These are phyloP conservation scores for Metarhizium guizhouense DNA, from an alignment of 2,329 filamentous ascomycete genomes.

Conservation along the genomic window DNA sequence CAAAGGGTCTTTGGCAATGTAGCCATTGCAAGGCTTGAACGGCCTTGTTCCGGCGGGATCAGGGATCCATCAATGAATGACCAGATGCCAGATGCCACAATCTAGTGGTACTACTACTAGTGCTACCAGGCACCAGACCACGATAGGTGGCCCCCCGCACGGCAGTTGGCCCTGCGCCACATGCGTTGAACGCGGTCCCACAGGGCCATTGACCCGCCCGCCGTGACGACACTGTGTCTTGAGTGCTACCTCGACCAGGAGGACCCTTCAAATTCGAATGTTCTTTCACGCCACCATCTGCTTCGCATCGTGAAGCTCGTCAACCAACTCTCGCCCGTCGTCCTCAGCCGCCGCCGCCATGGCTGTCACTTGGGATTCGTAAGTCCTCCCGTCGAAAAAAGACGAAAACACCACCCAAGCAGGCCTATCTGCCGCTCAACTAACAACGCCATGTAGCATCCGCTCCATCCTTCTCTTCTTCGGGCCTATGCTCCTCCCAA, in stretches of 20 bases:
- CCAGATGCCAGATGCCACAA: too few relatives aligned
- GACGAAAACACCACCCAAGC: not conserved
- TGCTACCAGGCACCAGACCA: too few relatives aligned
- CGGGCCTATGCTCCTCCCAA: constrained; percentile 63
- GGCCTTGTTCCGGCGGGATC: too few relatives aligned
- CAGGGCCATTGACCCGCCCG: not conserved
- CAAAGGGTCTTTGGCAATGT: too few relatives aligned
- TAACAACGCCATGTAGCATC: constrained; percentile 27
- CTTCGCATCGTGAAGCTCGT: not conserved
- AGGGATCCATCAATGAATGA: too few relatives aligned
- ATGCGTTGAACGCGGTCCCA: too few relatives aligned
- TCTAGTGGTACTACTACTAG: too few relatives aligned
- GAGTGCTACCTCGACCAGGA: too few relatives aligned
- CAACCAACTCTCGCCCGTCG: not conserved
- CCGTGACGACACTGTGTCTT: not conserved
- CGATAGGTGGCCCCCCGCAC: too few relatives aligned
- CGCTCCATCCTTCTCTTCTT: constrained; percentile 52
- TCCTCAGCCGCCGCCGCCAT: constrained; percentile 2
- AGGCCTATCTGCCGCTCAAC: not conserved
- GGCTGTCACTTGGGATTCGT: constrained; percentile 11
- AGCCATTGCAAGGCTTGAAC: too few relatives aligned
- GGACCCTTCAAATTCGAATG: not conserved
- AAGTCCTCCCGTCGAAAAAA: not conserved
- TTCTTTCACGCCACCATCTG: not conserved
- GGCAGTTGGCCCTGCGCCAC: not conserved